Evolutionary conservation across 1,284 basidiomycete species (phyloP).

Genomic region (Ceratobasidium sp.): DNA sequence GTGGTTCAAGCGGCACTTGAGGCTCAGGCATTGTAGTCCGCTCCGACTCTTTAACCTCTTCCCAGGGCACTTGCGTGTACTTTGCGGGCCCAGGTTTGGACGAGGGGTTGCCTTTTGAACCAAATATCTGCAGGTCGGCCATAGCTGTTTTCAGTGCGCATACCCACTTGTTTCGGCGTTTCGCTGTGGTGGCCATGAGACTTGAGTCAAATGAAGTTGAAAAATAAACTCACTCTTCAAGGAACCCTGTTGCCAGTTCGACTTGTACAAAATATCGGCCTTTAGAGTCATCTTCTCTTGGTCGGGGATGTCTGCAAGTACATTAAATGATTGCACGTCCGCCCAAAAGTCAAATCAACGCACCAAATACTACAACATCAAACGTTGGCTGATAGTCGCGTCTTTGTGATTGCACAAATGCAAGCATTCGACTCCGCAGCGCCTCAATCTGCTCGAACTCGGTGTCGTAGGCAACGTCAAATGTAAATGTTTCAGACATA

Average conservation of each 20-base stretch:
- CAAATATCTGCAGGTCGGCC: constrained; percentile 77
- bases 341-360: constrained; percentile 45
- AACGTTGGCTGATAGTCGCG: constrained; percentile 80
- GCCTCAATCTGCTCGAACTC: constrained; percentile 84
- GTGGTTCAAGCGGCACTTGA: constrained; percentile 49
- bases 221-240: constrained; percentile 66
- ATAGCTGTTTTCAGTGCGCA: constrained; percentile 84
- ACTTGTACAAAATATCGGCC: constrained; percentile 91
- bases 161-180: constrained; percentile 91
- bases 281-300: constrained; percentile 83
- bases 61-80: constrained; percentile 79
- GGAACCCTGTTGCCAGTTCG: constrained; percentile 85
- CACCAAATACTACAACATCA: constrained; percentile 73
- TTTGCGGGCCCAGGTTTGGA: constrained; percentile 62
- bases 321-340: neutral
- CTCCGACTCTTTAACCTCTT: constrained; percentile 64
- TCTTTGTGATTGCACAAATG: constrained; percentile 75
- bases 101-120: constrained; percentile 75
- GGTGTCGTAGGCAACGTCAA: constrained; percentile 84
- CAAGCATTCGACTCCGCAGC: constrained; percentile 83
- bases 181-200: constrained; percentile 56
- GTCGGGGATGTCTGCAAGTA: constrained; percentile 74
- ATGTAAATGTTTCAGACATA: constrained; percentile 81
- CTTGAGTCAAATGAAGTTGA: constrained; percentile 13
- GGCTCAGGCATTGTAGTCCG: constrained; percentile 47